Evolutionary conservation across 2,329 filamentous ascomycete genomes (phyloP), one percentile per base, ranked within the genome.

Genomic region (Orbilia ellipsospora): DNA sequence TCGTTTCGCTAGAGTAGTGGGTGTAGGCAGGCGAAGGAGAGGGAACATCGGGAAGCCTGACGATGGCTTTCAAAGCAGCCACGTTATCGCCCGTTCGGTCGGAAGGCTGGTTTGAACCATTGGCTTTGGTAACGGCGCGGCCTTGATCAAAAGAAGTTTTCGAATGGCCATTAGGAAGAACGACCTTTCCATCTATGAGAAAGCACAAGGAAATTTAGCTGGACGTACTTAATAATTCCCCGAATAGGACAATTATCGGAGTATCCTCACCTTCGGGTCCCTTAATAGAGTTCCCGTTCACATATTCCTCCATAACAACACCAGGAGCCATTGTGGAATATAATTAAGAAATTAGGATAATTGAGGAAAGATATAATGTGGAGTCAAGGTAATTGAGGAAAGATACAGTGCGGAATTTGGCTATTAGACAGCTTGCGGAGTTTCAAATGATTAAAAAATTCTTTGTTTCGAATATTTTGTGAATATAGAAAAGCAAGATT

Each of bases 251-350:
- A 50, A 64, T 26, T 50, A 50, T 48, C 44, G 44, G 16, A n/a
- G 13, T 31, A 31, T 66, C 18, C 52, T 66, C 63, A 66, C 63
- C 63, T 59, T 57, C 63, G 54, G 36, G 20, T 3, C 57, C 23
- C 18, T 10, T 36, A 48, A 15, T 6, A 2, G 44, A 57, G 26
- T 66, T 51, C 23, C 63, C 63, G 42, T 66, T 66, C 3, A 45
- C 15, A 18, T 57, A 50, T 20, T 26, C 16, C 16, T 66, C 63
- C 5, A 31, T 18, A 57, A 66, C 31, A 40, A 66, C 52, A 42
- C 63, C 63, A 6, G 63, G 63, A 7, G 63, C 63, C 63, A 66
- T 66, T 66, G 8, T 66, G 36, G 18, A 57, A n/a, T 63, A 66
- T 50, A 52, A 50, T 18, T 66, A 50, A 5, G 40, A 23, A 20